phyloP scores from a whole-genome alignment of 129 eudicot genomes.

The Glebionis coronaria region DNA sequence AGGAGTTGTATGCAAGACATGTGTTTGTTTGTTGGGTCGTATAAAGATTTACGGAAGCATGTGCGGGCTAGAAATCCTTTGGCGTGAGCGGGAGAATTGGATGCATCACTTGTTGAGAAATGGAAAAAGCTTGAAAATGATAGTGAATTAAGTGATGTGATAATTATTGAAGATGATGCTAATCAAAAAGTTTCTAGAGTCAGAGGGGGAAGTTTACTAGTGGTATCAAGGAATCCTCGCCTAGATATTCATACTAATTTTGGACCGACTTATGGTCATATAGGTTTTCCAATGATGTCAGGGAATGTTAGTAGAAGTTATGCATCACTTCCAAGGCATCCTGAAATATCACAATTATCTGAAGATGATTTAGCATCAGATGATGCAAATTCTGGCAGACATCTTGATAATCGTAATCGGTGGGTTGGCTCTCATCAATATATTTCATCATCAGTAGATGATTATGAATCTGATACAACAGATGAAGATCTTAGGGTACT shows the following conservation, averaged over 20 bases:
- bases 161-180: slow-evolving; percentile 50
- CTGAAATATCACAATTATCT: background rate
- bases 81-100: slow-evolving; percentile 57
- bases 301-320: slow-evolving; percentile 14
- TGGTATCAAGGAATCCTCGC: slow-evolving; percentile 23
- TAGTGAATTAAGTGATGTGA: slow-evolving; percentile 49
- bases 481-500: no score
- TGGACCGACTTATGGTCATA: slow-evolving; percentile 21
- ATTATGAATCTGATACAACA: no score
- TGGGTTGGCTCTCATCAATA: no score
- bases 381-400: slow-evolving; percentile 14
- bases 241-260: slow-evolving; percentile 27
- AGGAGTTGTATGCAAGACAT: slow-evolving; percentile 55
- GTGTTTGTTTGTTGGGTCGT: slow-evolving; percentile 48
- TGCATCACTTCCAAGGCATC: no score
- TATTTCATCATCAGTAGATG: no score
- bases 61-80: slow-evolving; percentile 42
- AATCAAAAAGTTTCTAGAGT: slow-evolving; percentile 25
- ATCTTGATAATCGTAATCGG: slow-evolving; percentile 3
- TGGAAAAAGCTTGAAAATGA: slow-evolving; percentile 60
- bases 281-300: slow-evolving; percentile 20
- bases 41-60: slow-evolving; percentile 46
- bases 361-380: background rate
- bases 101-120: slow-evolving; percentile 56
- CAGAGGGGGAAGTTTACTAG: no score